Evolutionary conservation across 2,329 filamentous ascomycete genomes (phyloP).

Genomic region (Claviceps sp.): DNA sequence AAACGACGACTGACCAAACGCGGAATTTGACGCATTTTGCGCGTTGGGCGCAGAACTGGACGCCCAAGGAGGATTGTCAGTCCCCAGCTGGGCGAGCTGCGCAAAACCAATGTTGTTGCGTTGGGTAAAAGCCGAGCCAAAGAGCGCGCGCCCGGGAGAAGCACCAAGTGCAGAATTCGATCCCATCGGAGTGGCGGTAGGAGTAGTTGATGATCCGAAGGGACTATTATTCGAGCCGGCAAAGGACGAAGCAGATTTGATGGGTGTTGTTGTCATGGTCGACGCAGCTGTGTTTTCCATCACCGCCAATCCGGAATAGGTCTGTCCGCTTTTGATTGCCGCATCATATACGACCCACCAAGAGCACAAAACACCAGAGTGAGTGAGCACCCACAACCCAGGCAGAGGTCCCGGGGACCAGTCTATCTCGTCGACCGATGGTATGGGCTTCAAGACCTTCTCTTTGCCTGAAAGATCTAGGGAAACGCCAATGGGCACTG

Average conservation of each 20-base stretch:
- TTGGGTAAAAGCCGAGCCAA: slow-evolving; percentile 38
- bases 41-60: slow-evolving; percentile 7
- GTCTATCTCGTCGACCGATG: slow-evolving; percentile 60
- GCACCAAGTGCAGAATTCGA: slow-evolving; percentile 18
- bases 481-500: slow-evolving; percentile 68
- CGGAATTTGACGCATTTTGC: slow-evolving; percentile 18
- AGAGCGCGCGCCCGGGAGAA: slow-evolving; percentile 22
- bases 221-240: slow-evolving; percentile 17
- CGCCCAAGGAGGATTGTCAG: slow-evolving; percentile 42
- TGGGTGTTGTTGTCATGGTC: slow-evolving; percentile 12
- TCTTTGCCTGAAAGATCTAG: slow-evolving; percentile 77
- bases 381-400: slow-evolving; percentile 71
- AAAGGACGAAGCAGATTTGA: slow-evolving; percentile 20
- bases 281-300: slow-evolving; percentile 23
- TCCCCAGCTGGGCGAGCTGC: slow-evolving; percentile 33
- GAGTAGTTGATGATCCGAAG: slow-evolving; percentile 27
- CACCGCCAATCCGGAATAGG: slow-evolving; percentile 56
- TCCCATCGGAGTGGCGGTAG: slow-evolving; percentile 25
- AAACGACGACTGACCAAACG: slow-evolving; percentile 44
- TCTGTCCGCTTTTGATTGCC: slow-evolving; percentile 59
- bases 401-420: slow-evolving; percentile 72
- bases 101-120: slow-evolving; percentile 38
- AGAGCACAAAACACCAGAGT: slow-evolving; percentile 69
- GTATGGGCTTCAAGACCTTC: slow-evolving; percentile 64
- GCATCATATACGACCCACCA: slow-evolving; percentile 94